A percentile compares a stretch with the other conserved stretches of the same genome.
These are phyloP conservation scores for Zanthoxylum bungeanum DNA, from an alignment of 345 rosid genomes.

Conservation along the genomic window DNA sequence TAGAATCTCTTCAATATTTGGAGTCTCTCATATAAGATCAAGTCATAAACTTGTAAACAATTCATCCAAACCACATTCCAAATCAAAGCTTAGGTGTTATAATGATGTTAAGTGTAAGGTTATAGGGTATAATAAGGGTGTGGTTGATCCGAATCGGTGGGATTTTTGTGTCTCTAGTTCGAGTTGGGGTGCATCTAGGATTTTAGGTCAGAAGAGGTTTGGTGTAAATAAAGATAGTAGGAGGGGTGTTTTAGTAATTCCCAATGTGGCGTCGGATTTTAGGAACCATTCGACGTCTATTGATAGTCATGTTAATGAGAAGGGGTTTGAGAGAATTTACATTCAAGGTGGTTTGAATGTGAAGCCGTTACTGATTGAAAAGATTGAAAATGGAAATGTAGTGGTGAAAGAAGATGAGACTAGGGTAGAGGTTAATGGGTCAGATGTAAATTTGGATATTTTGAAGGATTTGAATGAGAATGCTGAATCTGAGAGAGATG, in stretches of 20 bases:
- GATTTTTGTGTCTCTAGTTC: slow-evolving; percentile 60
- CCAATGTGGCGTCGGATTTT: slow-evolving; percentile 64
- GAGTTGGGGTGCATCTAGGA: slow-evolving; percentile 40
- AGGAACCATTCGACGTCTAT: slow-evolving; percentile 68
- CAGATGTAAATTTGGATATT: slow-evolving; percentile 33
- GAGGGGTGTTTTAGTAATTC: slow-evolving; percentile 77
- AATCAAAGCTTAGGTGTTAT: slow-evolving; percentile 21
- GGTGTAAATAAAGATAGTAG: slow-evolving; percentile 27
- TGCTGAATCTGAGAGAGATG: slow-evolving; percentile 42
- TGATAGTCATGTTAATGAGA: slow-evolving; percentile 57
- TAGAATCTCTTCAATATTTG: slow-evolving; percentile 52
- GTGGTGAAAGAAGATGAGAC: slow-evolving; percentile 35
- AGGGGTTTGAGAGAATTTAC: slow-evolving; percentile 68
- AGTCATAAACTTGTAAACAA: slow-evolving; percentile 21
- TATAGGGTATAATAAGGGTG: slow-evolving; percentile 25
- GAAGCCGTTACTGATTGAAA: slow-evolving; percentile 59
- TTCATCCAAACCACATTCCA: slow-evolving; percentile 61
- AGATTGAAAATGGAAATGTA: slow-evolving; percentile 31
- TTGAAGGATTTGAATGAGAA: slow-evolving; percentile 38
- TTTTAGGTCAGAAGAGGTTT: slow-evolving; percentile 17
- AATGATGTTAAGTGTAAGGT: slow-evolving; percentile 27
- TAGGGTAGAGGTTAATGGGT: slow-evolving; percentile 31
- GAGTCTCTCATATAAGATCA: slow-evolving; percentile 37
- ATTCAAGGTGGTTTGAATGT: slow-evolving; percentile 62
- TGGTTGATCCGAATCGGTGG: slow-evolving; percentile 37